Evolutionary conservation across 1,284 basidiomycete species (phyloP).

Genomic region (Crucibulum parvulum): DNA sequence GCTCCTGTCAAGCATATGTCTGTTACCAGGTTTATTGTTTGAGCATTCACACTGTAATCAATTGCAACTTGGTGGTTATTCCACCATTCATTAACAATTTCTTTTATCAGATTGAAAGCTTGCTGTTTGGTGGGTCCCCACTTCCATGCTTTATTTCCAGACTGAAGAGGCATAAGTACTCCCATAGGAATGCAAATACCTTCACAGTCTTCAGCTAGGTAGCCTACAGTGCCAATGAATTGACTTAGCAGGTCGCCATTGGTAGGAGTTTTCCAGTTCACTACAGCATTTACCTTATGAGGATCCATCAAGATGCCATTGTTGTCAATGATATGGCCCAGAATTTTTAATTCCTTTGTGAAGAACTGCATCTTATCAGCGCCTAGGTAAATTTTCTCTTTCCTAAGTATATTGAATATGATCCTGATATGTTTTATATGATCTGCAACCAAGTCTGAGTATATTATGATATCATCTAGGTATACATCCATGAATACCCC

Average conservation of each 20-base stretch:
- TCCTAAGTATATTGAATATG: slow-evolving; percentile 12
- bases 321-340: neutral
- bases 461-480: slow-evolving; percentile 15
- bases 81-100: neutral
- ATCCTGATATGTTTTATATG: slow-evolving; percentile 32
- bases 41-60: neutral
- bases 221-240: neutral
- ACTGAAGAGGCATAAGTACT: too few relatives aligned
- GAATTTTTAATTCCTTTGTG: neutral
- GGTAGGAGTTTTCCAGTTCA: neutral
- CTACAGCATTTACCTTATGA: too few relatives aligned
- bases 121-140: neutral
- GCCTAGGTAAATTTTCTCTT: slow-evolving; percentile 27
- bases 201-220: neutral
- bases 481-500: slow-evolving; percentile 1
- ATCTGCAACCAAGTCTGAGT: slow-evolving; percentile 35
- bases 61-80: neutral
- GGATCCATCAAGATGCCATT: too few relatives aligned
- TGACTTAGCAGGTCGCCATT: neutral
- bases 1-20: neutral
- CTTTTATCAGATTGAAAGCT: neutral
- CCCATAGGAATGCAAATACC: neutral
- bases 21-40: too few relatives aligned
- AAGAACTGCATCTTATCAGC: slow-evolving; percentile 21
- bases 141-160: too few relatives aligned